Base-by-base conservation (phyloP, 129 eudicot species). In the Flaveria linearis region DNA sequence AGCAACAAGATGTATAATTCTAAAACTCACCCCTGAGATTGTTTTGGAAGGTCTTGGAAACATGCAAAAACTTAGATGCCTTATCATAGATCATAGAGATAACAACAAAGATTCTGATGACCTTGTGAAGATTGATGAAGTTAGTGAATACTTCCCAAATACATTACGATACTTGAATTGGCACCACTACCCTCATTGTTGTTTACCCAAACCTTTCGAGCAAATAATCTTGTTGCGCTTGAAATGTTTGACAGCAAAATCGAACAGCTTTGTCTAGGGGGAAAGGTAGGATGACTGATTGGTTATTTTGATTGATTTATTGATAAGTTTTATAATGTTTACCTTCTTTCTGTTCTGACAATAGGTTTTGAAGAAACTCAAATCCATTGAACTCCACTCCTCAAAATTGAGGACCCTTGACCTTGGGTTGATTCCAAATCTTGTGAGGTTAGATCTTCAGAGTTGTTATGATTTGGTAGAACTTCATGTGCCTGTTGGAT, bases 321-420 rank as follows among this genome's bases (percentile, higher is more conserved):
- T 23, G 2, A 10, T 5, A 1, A 58, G 45, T 60, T 23, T 25
- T 33, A 11, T 42, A 11, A 43, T 42, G 12, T 46, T 23, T 28
- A 47, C 26, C 1, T 43, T 43, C 12, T 16, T 57, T 68, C 7
- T 53, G 46, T 1, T 26, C 7, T 42, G 41, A 18, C 9, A 33
- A 23, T 47, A 77, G 82, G 30, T 47, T 53, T 50, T 77, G 2
- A 33, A 76, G 12, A 75, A 79, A 65, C 79, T 84, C 71, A 80
- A 39, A 43, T 51, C n/a, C 20, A 15, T 84, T 39, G 25, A 63
- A 46, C 75, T 79, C 5, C 60, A 68, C 5, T 2, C 0, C 15
- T 79, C 87, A 9, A 4, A 43, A 1, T 15, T 28, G 42, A 45
- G 67, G 41, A 80, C 72, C 51, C 76, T 82, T 10, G 76, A 84